Percentiles rank a stretch among this genome's conserved stretches.
phyloP scores from a whole-genome alignment of 345 rosid genomes.

The Gossypium arboreum region DNA sequence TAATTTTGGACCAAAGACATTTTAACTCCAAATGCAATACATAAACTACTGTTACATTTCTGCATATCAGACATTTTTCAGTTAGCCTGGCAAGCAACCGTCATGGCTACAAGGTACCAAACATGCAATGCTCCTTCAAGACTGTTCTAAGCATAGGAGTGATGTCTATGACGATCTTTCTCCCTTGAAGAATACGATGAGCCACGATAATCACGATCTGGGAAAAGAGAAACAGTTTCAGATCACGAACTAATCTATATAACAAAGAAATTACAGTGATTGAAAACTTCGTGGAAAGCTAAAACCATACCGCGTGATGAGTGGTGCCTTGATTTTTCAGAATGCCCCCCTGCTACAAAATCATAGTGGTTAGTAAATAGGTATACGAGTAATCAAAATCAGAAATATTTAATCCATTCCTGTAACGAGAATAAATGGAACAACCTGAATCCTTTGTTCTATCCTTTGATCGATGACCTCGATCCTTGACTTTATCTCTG shows the following conservation, averaged over 20 bases:
- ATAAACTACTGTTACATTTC: background rate
- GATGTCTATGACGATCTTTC: constrained; percentile 58
- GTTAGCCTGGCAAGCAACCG: background rate
- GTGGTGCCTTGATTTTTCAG: constrained; percentile 69
- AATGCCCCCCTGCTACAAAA: constrained; percentile 37
- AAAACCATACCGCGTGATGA: constrained; percentile 53
- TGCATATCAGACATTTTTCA: background rate
- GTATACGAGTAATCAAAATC: background rate
- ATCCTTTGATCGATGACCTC: constrained; percentile 64
- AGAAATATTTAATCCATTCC: constrained; percentile 4
- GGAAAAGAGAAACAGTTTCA: background rate
- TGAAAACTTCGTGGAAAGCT: background rate
- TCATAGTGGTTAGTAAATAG: background rate
- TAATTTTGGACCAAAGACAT: background rate
- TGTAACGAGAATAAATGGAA: constrained; percentile 1
- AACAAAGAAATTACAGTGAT: background rate
- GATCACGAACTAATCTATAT: constrained; percentile 3
- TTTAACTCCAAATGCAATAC: background rate
- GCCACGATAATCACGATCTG: constrained; percentile 57
- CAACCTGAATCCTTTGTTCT: constrained; percentile 67
- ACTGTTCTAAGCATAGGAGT: constrained; percentile 26
- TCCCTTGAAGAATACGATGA: constrained; percentile 62
- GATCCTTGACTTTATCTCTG: constrained; percentile 63
- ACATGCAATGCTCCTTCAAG: constrained; percentile 11
- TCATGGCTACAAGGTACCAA: background rate